These are phyloP conservation scores for Populus hybrid DNA, from an alignment of 441 rosid species.

Conservation along the genomic window DNA sequence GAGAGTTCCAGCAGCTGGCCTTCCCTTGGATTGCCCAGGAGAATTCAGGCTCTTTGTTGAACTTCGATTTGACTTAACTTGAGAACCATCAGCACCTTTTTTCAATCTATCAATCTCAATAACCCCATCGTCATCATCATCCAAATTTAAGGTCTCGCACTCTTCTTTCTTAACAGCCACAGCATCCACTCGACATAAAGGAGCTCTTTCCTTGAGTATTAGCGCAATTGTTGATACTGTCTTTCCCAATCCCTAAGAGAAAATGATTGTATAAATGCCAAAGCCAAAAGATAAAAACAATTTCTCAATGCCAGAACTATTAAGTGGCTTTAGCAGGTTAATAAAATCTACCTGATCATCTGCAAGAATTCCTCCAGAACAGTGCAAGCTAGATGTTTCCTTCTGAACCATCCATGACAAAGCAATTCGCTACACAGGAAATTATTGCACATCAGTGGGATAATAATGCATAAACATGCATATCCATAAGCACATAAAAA, in stretches of 20 bases:
- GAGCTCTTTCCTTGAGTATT: slow-evolving; percentile 78
- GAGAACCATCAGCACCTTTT: slow-evolving; percentile 30
- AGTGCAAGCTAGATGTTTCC: slow-evolving; percentile 63
- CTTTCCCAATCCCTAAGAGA: slow-evolving; percentile 90
- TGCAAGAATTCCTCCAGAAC: slow-evolving; percentile 97
- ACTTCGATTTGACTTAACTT: slow-evolving; percentile 21
- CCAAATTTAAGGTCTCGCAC: slow-evolving; percentile 71
- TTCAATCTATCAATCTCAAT: slow-evolving; percentile 26
- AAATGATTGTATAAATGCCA: slow-evolving; percentile 7
- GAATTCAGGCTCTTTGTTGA: slow-evolving; percentile 22
- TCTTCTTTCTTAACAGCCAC: slow-evolving; percentile 40
- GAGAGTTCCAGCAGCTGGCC: slow-evolving; percentile 95
- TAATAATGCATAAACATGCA: neutral
- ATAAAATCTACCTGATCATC: slow-evolving; percentile 82
- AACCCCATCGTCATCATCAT: slow-evolving; percentile 53
- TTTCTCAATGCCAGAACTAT: neutral
- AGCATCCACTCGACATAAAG: slow-evolving; percentile 39
- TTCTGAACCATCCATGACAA: slow-evolving; percentile 96
- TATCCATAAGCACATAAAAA: neutral
- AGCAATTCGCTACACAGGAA: slow-evolving; percentile 78
- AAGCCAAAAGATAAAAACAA: neutral
- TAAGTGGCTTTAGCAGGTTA: slow-evolving; percentile 21
- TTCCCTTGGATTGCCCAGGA: slow-evolving; percentile 50
- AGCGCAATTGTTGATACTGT: slow-evolving; percentile 95
- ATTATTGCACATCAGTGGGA: slow-evolving; percentile 8